phyloP scores from a whole-genome alignment of 1,284 basidiomycete species.

The Melampsora larici-populina region DNA sequence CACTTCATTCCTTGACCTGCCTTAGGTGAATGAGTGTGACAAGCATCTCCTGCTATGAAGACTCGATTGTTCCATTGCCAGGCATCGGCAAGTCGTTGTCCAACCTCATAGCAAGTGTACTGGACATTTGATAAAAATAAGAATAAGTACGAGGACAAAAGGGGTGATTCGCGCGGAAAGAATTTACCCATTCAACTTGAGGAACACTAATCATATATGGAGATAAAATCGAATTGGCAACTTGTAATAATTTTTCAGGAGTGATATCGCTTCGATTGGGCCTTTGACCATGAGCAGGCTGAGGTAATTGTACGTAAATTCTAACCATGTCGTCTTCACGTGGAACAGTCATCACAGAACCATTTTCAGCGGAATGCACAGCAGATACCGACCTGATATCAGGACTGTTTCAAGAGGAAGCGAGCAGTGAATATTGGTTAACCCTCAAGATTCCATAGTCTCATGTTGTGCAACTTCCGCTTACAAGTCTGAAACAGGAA shows the following conservation, averaged over 20 bases:
- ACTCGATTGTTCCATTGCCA: conserved; percentile 68
- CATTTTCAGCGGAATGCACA: conserved; percentile 64
- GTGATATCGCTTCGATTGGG: conserved; percentile 62
- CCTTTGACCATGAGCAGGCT: conserved; percentile 49
- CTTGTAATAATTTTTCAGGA: conserved; percentile 64
- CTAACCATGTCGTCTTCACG: conserved; percentile 65
- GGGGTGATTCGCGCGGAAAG: conserved; percentile 60
- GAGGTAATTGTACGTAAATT: conserved; percentile 69
- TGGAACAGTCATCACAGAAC: conserved; percentile 69
- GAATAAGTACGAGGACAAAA: conserved; percentile 42
- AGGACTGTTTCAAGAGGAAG: conserved; percentile 54
- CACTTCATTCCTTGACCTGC: conserved; percentile 62
- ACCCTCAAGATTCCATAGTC: too few relatives aligned
- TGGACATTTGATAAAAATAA: neutral
- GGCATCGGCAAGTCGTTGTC: conserved; percentile 69
- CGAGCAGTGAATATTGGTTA: neutral
- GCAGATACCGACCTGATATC: conserved; percentile 70
- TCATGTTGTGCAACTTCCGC: neutral
- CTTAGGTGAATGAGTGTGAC: conserved; percentile 77
- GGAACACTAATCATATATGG: conserved; percentile 66
- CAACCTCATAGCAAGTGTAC: conserved; percentile 56
- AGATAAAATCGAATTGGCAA: conserved; percentile 63
- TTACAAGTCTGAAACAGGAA: conserved; percentile 42
- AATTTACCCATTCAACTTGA: conserved; percentile 70
- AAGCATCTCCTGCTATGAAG: conserved; percentile 76